Evolutionary conservation across 345 rosid genomes (phyloP), one percentile per base, ranked within the genome.

Genomic region (Alliaria petiolata): DNA sequence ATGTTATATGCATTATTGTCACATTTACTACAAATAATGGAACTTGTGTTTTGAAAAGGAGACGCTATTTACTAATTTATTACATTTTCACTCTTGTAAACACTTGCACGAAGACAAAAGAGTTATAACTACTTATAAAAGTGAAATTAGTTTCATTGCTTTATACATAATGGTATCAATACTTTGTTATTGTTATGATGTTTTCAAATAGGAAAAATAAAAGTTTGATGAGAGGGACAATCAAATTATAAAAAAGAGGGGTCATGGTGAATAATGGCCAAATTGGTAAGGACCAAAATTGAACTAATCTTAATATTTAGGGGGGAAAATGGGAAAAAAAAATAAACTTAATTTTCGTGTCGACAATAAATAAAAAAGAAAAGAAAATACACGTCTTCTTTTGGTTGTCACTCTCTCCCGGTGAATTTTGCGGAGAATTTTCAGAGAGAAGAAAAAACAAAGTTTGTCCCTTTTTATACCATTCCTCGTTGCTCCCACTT

Each of bases 401-500:
- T n/a, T 54, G 55, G 15, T 33, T 58, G 36, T 53, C 36, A 40
- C 63, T 55, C 26, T 57, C 73, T 69, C 60, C 42, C 50, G 57
- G 42, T 17, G 54, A 69, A 47, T 16, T n/a, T n/a, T n/a, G 22
- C 28, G 16, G 22, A 57, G 33, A 54, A 52, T 39, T 51, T n/a
- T 42, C 13, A 25, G 28, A 54, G 12, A 16, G 7, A 17, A 49
- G 39, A 22, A 43, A 26, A n/a, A 67, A 16, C 7, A 14, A 28
- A 46, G 19, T 7, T 47, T 58, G 62, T 57, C 22, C 5, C 19
- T 14, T 38, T 39, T 5, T 67, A 11, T 10, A 6, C 15, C 50
- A 19, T 66, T 51, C 68, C 78, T 67, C 74, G 57, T 61, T 55
- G 42, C 33, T 35, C 63, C 69, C 79, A 68, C 74, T 67, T 62